phyloP scores from a whole-genome alignment of 257 asterid genomes.

The Lantana camara region DNA sequence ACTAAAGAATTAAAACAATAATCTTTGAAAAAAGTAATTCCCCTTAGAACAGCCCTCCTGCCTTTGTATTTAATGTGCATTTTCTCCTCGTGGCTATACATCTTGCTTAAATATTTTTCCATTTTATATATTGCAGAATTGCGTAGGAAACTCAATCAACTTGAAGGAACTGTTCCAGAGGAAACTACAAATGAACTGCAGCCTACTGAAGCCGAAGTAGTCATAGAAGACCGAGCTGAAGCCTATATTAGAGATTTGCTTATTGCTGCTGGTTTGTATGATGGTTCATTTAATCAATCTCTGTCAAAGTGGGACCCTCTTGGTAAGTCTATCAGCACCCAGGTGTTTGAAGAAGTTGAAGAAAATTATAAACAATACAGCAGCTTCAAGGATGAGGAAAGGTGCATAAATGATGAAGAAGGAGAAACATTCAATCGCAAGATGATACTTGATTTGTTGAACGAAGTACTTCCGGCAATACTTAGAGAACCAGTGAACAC shows the following conservation, averaged over 20 bases:
- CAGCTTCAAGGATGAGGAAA: constrained; percentile 44
- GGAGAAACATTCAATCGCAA: constrained; percentile 52
- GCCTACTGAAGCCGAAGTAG: constrained; percentile 52
- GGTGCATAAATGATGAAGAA: constrained; percentile 42
- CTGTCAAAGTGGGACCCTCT: constrained; percentile 80
- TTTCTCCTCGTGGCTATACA: neutral
- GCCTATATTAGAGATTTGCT: constrained; percentile 87
- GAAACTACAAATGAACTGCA: constrained; percentile 52
- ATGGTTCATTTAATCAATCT: constrained; percentile 58
- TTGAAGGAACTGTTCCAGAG: constrained; percentile 55
- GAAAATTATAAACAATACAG: constrained; percentile 47
- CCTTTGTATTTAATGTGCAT: neutral
- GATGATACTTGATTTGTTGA: constrained; percentile 68
- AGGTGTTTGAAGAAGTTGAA: constrained; percentile 78
- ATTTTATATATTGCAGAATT: constrained; percentile 53
- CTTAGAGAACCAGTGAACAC: constrained; percentile 52
- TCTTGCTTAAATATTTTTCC: neutral
- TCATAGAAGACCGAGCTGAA: constrained; percentile 66
- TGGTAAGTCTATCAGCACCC: constrained; percentile 74
- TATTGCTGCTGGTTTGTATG: constrained; percentile 75
- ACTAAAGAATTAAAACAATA: too few relatives aligned
- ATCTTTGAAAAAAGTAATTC: too few relatives aligned
- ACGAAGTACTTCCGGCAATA: constrained; percentile 74
- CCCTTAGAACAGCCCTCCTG: too few relatives aligned
- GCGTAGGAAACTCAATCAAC: constrained; percentile 71